These are phyloP conservation scores for Musa balbisiana DNA, from an alignment of 202 grass and related monocot genomes.

Conservation along the genomic window DNA sequence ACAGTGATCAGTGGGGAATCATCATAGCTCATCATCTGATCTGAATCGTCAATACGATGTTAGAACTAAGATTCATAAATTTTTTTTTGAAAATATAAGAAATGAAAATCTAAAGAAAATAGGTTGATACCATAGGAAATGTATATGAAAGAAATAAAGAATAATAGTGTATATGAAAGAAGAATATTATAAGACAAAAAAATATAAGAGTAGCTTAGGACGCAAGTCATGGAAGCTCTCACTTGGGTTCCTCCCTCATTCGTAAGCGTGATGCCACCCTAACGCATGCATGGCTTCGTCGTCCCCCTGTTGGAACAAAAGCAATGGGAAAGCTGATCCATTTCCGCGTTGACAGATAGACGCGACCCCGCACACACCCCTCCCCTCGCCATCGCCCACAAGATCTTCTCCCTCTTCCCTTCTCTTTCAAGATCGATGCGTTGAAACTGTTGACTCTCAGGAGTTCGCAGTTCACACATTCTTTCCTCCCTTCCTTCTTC, in stretches of 20 bases:
- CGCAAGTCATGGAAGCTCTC: no score
- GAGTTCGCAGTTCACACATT: background rate
- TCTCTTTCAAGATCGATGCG: background rate
- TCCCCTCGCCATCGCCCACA: background rate
- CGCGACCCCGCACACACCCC: background rate
- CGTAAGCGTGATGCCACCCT: background rate
- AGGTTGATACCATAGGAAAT: no score
- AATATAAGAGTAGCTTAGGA: no score
- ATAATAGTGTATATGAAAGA: no score
- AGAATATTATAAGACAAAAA: no score
- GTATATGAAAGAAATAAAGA: no score
- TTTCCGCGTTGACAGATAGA: constrained; percentile 80
- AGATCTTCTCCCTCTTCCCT: background rate
- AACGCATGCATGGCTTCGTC: background rate
- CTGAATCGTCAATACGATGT: no score
- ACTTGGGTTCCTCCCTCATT: background rate
- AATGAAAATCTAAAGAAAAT: no score
- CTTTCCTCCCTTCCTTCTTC: background rate
- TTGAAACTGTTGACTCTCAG: background rate
- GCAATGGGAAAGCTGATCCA: constrained; percentile 66
- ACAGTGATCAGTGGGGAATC: no score
- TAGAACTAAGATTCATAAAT: no score
- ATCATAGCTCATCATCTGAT: no score
- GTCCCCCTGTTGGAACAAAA: constrained; percentile 9
- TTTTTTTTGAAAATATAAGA: no score